Evolutionary conservation across 768 basidiomycete genomes (phyloP).

Genomic region (Mycena sanguinolenta): DNA sequence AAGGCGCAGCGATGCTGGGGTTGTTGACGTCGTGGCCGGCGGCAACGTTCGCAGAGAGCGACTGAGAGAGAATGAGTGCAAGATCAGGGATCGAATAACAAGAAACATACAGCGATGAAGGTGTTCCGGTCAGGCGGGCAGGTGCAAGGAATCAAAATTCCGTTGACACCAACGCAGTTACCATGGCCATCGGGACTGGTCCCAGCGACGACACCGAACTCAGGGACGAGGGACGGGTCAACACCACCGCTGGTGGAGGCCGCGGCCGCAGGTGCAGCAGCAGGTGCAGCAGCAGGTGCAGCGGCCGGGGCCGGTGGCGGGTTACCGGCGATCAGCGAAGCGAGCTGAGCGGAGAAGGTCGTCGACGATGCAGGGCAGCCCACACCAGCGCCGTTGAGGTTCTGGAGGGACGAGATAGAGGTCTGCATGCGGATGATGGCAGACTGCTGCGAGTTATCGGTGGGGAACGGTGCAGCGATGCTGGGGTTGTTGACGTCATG

Average conservation of each 20-base stretch:
- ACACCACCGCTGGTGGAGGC: conserved; percentile 55
- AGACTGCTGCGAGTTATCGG: conserved; percentile 51
- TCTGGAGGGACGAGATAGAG: conserved; percentile 76
- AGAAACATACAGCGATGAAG: conserved; percentile 61
- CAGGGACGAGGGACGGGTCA: conserved; percentile 64
- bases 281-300: conserved; percentile 40
- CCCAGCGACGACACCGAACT: conserved; percentile 69
- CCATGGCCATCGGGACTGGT: conserved; percentile 77
- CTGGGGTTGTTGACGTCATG: conserved; percentile 72
- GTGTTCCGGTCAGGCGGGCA: conserved; percentile 70
- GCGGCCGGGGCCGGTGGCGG: conserved; percentile 16
- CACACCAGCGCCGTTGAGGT: conserved; percentile 74
- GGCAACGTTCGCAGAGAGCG: conserved; percentile 68
- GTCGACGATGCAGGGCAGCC: conserved; percentile 62
- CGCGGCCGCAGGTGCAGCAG: conserved; percentile 28
- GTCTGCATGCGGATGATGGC: conserved; percentile 68
- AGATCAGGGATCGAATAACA: background rate
- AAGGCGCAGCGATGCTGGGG: conserved; percentile 64
- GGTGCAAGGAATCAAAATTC: conserved; percentile 75
- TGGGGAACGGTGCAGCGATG: conserved; percentile 72
- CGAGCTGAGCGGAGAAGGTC: conserved; percentile 54
- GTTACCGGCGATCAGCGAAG: conserved; percentile 22
- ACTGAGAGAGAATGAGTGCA: conserved; percentile 34
- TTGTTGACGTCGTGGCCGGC: conserved; percentile 78
- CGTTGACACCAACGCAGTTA: conserved; percentile 75